Evolutionary conservation across 805 yeast species (phyloP).

Genomic region (Millerozyma miso): DNA sequence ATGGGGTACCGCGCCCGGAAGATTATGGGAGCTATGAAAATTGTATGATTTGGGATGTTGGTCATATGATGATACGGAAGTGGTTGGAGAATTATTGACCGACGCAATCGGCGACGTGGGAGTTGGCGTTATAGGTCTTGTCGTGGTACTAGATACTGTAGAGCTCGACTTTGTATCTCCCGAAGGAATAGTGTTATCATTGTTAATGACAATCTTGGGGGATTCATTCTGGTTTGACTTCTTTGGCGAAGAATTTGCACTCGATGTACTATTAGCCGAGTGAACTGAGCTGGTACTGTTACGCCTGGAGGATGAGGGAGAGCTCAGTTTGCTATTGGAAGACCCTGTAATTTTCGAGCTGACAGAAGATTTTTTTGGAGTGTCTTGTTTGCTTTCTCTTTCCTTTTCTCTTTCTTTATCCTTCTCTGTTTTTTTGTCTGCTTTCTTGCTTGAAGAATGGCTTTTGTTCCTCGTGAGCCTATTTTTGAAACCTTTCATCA

Average conservation of each 20-base stretch:
- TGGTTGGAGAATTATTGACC: slow-evolving; percentile 6
- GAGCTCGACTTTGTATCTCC: slow-evolving; percentile 4
- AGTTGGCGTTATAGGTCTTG: slow-evolving; percentile 15
- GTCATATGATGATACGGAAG: slow-evolving; percentile 5
- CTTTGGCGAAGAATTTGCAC: slow-evolving; percentile 2
- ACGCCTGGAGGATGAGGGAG: slow-evolving; percentile 33
- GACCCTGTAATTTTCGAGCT: slow-evolving; percentile 1
- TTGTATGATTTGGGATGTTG: slow-evolving; percentile 6
- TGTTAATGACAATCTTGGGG: slow-evolving; percentile 18
- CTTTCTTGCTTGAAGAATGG: slow-evolving; percentile 30
- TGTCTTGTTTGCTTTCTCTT: slow-evolving; percentile 8
- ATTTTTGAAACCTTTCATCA: slow-evolving; percentile 47
- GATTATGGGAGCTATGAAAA: slow-evolving; percentile 17
- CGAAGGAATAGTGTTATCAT: slow-evolving; percentile 7
- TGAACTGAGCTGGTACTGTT: slow-evolving; percentile 23
- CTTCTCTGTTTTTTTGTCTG: slow-evolving; percentile 29
- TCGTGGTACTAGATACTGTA: slow-evolving; percentile 1
- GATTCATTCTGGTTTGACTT: slow-evolving; percentile 12
- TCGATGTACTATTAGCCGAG: slow-evolving; percentile 10
- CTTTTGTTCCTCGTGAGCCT: slow-evolving; percentile 40
- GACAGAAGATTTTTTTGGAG: slow-evolving; percentile 19
- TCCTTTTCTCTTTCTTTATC: slow-evolving; percentile 18
- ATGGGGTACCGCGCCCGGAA: slow-evolving; percentile 13
- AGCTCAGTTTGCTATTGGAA: slow-evolving; percentile 16
- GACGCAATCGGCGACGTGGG: slow-evolving; percentile 22